A percentile compares a stretch with the other conserved stretches of the same genome.
Conservation (phyloP, 164 flowering plant genomes). For the Litsea cubeba region DNA sequence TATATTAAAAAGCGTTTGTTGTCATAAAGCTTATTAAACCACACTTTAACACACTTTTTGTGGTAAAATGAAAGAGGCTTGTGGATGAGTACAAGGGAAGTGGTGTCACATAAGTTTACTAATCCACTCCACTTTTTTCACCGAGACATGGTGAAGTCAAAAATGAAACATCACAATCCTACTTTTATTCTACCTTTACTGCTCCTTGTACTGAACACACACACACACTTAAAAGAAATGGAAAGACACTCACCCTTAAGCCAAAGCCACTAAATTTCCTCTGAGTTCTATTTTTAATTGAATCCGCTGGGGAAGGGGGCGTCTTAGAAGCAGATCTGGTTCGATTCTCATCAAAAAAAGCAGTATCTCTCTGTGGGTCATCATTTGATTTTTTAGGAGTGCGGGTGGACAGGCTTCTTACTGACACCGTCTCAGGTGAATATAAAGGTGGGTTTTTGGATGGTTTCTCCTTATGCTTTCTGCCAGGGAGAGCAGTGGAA, state of each 20-base stretch:
- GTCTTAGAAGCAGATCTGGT: constrained; percentile 35
- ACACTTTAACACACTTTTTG: no score
- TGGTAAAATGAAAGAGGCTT: no score
- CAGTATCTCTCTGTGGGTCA: constrained; percentile 37
- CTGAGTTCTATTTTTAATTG: constrained; percentile 43
- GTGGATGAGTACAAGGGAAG: no score
- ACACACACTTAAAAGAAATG: neutral
- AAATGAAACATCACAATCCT: no score
- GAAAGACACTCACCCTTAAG: constrained; percentile 36
- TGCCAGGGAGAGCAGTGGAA: constrained; percentile 27
- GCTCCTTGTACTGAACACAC: no score
- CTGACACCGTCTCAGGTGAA: constrained; percentile 53
- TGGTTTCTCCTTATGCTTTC: constrained; percentile 48
- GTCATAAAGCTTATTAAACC: no score
- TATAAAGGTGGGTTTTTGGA: constrained; percentile 33
- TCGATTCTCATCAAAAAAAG: constrained; percentile 46
- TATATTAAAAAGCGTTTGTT: no score
- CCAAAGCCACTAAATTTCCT: constrained; percentile 44
- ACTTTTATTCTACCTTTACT: no score
- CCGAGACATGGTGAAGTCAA: no score
- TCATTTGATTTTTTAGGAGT: constrained; percentile 35
- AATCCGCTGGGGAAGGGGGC: constrained; percentile 38
- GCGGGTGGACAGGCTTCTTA: constrained; percentile 36
- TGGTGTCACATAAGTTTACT: no score
- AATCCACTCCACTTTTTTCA: no score